Evolutionary conservation across 2,329 filamentous ascomycete genomes (phyloP).

Genomic region (Eutypa lata): DNA sequence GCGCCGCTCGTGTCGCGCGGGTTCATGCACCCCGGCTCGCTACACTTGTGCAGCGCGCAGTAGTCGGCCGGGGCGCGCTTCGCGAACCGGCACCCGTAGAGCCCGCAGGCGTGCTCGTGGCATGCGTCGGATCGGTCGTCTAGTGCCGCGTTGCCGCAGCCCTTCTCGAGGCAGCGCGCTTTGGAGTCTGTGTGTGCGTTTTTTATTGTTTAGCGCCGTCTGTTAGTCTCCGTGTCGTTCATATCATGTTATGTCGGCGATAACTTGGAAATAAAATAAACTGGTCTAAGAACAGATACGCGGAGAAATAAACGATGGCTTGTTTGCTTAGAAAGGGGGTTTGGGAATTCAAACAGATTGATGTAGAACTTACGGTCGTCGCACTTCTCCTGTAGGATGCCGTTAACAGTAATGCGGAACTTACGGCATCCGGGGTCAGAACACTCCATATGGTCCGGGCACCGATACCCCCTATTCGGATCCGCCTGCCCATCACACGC

Average conservation of each 20-base stretch:
- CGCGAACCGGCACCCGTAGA: conserved; percentile 6
- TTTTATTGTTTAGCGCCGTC: too few relatives aligned
- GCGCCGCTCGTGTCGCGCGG: background rate
- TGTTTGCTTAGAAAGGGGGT: too few relatives aligned
- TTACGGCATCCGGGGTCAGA: conserved; percentile 7
- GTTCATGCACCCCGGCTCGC: conserved; percentile 6
- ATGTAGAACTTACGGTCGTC: conserved; percentile 21
- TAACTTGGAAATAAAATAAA: too few relatives aligned
- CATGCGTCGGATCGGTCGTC: background rate
- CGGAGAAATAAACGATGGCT: too few relatives aligned
- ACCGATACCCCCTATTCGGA: conserved; percentile 11
- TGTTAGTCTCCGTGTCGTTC: too few relatives aligned
- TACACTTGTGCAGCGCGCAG: conserved; percentile 6
- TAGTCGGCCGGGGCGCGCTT: background rate
- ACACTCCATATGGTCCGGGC: conserved; percentile 16
- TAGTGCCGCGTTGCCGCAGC: background rate
- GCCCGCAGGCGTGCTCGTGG: conserved; percentile 9
- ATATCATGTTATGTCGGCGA: too few relatives aligned
- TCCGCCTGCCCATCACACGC: conserved; percentile 15
- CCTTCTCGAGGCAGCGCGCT: background rate
- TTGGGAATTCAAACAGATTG: too few relatives aligned
- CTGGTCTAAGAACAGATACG: too few relatives aligned
- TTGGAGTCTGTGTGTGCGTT: background rate
- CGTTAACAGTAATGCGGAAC: conserved; percentile 6
- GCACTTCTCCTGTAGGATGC: conserved; percentile 9